These are phyloP conservation scores for Caryocar brasiliense DNA, from an alignment of 441 rosid species.

Conservation along the genomic window DNA sequence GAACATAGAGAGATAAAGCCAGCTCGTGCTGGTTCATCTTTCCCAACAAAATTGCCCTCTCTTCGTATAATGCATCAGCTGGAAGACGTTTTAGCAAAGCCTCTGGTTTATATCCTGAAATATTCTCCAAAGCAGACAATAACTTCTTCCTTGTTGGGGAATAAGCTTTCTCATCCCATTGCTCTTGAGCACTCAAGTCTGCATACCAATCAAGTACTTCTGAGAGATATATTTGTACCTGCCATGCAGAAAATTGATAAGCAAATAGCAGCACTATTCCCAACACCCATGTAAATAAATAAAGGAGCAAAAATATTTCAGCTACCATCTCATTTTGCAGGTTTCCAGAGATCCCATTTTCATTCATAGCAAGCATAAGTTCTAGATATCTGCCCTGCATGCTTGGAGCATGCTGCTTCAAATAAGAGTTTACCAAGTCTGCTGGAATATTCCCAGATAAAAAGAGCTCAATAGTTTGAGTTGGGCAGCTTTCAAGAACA, in stretches of 20 bases:
- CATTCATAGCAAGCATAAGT: slow-evolving; percentile 91
- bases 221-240: slow-evolving; percentile 91
- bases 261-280: too few species aligned
- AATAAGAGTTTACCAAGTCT: slow-evolving; percentile 88
- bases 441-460: slow-evolving; percentile 89
- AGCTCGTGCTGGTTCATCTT: slow-evolving; percentile 98
- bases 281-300: too few species aligned
- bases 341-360: slow-evolving; percentile 77
- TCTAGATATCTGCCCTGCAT: slow-evolving; percentile 95
- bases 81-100: slow-evolving; percentile 82
- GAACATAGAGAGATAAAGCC: slow-evolving; percentile 85
- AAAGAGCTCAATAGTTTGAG: slow-evolving; percentile 82
- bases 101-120: slow-evolving; percentile 82
- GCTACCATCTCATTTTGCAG: slow-evolving; percentile 99
- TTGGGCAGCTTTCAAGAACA: slow-evolving; percentile 88
- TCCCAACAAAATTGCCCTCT: slow-evolving; percentile 84
- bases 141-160: slow-evolving; percentile 86
- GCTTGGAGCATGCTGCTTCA: slow-evolving; percentile 90
- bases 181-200: slow-evolving; percentile 52
- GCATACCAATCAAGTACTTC: slow-evolving; percentile 86
- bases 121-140: slow-evolving; percentile 80
- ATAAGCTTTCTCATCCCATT: slow-evolving; percentile 82
- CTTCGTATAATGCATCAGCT: slow-evolving; percentile 82
- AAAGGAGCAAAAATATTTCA: too few species aligned
- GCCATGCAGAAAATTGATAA: slow-evolving; percentile 5